Base-by-base conservation (phyloP, 2,329 filamentous ascomycete species). In the Pyrenophora tritici-repentis region DNA sequence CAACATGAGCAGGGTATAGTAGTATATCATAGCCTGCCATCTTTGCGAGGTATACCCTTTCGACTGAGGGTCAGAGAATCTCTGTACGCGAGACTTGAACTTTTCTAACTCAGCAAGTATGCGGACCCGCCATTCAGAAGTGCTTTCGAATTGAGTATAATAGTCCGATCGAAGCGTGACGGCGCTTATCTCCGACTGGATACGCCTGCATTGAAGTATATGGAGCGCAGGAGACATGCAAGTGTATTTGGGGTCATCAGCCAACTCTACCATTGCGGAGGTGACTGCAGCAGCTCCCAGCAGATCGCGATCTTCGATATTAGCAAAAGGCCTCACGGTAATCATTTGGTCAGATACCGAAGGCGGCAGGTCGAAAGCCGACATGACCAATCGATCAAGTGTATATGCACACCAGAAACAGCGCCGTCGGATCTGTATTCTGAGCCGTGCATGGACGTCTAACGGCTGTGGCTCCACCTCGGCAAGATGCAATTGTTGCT, bases 1-100 rank as follows among this genome's bases (percentile, higher is more conserved):
- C 13, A 62, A 42, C 47, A 55, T 58, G 3, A 61, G 47, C 10
- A 62, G 31, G 9, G 58, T 61, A 18, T 62, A 62, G 26, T 61
- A 50, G 34, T 61, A 62, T 16, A 61, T 61, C 59, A 62, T 61
- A 9, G 58, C 58, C 29, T 59, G 48, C 58, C 59, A 62, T 37
- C 56, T 37, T 40, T 61, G 58, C 12, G 56, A 59, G 7, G 58
- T 59, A 20, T 61, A 61, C 14, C 58, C 58, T 29, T 61, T 61
- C 9, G 58, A 61, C 7, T 53, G 37, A 7, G 58, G 55, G 20
- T 62, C 56, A 6, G 59, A 62, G 35, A 55, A 61, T 8, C 50
- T 58, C 18, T 57, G 50, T 13, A 55, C 58, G 9, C 53, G 43
- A 0, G 56, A 50, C 31, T 57, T 61, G 34, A 57, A 62, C 32